These are phyloP conservation scores for Fusarium pseudoanthophilum DNA, from an alignment of 2,329 filamentous ascomycete genomes.

Conservation along the genomic window DNA sequence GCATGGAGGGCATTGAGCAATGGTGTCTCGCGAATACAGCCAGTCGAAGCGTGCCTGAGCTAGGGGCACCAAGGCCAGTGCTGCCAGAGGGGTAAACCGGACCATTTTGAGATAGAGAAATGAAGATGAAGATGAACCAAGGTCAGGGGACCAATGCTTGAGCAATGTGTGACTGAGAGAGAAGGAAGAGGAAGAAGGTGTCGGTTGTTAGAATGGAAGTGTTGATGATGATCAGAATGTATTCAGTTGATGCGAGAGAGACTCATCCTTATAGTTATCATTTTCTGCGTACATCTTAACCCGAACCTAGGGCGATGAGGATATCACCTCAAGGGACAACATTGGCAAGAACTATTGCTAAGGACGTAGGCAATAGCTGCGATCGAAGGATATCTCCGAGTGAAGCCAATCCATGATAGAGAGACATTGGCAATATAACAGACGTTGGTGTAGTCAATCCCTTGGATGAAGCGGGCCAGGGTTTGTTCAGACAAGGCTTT, in stretches of 20 bases:
- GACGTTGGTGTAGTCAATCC: not conserved
- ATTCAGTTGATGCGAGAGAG: not conserved
- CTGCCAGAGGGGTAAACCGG: constrained; percentile 39
- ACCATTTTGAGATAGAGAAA: constrained; percentile 38
- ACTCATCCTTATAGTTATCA: constrained; percentile 32
- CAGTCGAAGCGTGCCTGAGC: constrained; percentile 43
- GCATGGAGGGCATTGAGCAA: constrained; percentile 48
- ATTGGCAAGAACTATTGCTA: constrained; percentile 11
- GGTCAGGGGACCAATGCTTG: not conserved
- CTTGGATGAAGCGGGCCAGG: constrained; percentile 14
- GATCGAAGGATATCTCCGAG: not conserved
- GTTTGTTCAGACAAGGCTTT: not conserved
- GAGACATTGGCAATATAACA: constrained; percentile 21
- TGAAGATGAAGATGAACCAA: not conserved
- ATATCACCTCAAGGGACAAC: constrained; percentile 6
- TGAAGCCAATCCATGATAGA: not conserved
- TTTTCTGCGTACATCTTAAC: not conserved
- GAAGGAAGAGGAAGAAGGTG: not conserved
- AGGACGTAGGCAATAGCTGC: not conserved
- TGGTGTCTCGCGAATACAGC: constrained; percentile 29
- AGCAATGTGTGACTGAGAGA: not conserved
- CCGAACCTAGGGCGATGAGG: not conserved
- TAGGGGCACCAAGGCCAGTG: constrained; percentile 43
- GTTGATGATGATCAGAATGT: constrained; percentile 12
- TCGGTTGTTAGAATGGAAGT: not conserved